Percentiles rank a stretch among this genome's conserved stretches.
Conservation (phyloP, 768 basidiomycete genomes). For the Collybiopsis luxurians region DNA sequence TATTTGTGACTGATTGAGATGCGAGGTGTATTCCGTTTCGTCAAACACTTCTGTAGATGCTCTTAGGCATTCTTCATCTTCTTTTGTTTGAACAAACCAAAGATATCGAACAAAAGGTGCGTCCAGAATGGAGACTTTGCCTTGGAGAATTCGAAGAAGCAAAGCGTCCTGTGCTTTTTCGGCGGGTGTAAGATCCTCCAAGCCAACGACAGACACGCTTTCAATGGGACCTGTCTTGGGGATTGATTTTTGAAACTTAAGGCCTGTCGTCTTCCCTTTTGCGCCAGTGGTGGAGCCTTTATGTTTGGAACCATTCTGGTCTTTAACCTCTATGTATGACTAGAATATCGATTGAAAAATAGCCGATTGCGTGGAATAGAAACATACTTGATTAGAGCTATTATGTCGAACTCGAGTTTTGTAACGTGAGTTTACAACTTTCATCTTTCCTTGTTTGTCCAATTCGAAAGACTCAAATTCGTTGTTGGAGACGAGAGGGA, state of each 20-base stretch:
- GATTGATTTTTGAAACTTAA: slow-evolving; percentile 20
- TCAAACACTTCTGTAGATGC: too few species aligned
- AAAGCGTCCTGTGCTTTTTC: slow-evolving; percentile 38
- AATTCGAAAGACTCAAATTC: slow-evolving; percentile 29
- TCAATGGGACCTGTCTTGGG: slow-evolving; percentile 21
- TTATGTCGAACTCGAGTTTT: slow-evolving; percentile 39
- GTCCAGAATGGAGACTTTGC: slow-evolving; percentile 22
- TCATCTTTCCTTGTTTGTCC: slow-evolving; percentile 24
- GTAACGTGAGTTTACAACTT: slow-evolving; percentile 36
- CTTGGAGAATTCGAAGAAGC: slow-evolving; percentile 32
- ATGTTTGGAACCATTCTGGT: slow-evolving; percentile 25
- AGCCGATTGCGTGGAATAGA: too few species aligned
- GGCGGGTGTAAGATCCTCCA: slow-evolving; percentile 34
- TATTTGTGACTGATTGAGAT: slow-evolving; percentile 36
- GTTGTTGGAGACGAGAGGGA: slow-evolving; percentile 28
- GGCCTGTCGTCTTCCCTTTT: slow-evolving; percentile 33
- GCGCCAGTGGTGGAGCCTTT: slow-evolving; percentile 27
- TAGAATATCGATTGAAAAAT: too few species aligned
- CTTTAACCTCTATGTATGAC: slow-evolving; percentile 35
- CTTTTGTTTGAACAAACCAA: slow-evolving; percentile 36
- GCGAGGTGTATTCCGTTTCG: too few species aligned
- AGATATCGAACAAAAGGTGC: slow-evolving; percentile 33
- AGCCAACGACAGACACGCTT: slow-evolving; percentile 38
- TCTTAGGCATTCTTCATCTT: too few species aligned
- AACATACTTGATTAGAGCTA: slow-evolving; percentile 32